Conservation (phyloP, 129 eudicot genomes). For the Glebionis coronaria region DNA sequence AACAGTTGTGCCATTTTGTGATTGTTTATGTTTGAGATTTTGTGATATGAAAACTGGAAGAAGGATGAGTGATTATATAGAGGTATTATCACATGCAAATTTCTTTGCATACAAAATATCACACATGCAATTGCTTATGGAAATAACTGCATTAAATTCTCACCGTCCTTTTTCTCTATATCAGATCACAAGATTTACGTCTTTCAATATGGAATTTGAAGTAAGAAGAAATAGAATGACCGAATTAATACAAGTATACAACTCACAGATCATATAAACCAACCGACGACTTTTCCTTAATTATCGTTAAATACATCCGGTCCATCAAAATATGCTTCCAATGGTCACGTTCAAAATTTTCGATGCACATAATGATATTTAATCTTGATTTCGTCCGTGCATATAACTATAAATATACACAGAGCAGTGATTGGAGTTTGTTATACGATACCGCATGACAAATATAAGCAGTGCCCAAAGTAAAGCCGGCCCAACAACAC, state of each 20-base stretch:
- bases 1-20: slow-evolving; percentile 33
- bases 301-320: too few species aligned
- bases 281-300: too few species aligned
- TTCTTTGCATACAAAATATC: slow-evolving; percentile 25
- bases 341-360: too few species aligned
- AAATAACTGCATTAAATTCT: slow-evolving; percentile 26
- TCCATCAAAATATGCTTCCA: too few species aligned
- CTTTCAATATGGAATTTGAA: background rate
- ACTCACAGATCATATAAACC: background rate
- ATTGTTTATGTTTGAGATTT: background rate
- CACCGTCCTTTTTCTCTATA: slow-evolving; percentile 11
- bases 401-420: too few species aligned
- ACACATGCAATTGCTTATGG: slow-evolving; percentile 21
- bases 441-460: too few species aligned
- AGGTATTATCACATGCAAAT: slow-evolving; percentile 27
- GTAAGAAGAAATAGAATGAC: background rate
- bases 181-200: slow-evolving; percentile 4
- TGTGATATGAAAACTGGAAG: slow-evolving; percentile 17
- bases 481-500: too few species aligned
- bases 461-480: too few species aligned
- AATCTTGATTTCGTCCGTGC: too few species aligned
- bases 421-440: too few species aligned
- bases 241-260: background rate
- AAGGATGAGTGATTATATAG: slow-evolving; percentile 32
- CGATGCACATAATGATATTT: too few species aligned